Base-by-base conservation (phyloP, 345 rosid species). In the Sonneratia alba region DNA sequence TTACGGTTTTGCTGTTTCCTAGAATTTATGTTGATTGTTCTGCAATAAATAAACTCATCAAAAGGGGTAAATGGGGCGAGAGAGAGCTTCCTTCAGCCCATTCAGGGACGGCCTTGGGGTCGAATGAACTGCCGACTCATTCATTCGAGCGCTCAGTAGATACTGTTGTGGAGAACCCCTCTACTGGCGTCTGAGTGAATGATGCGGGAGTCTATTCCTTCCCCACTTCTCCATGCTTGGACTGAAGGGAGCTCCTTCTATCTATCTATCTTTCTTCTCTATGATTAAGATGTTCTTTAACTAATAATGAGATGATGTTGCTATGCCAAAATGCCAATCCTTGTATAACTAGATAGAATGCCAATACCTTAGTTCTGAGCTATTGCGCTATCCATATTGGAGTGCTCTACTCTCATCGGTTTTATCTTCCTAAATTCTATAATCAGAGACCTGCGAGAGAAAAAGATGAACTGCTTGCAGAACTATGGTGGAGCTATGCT, bases 161-260 rank as follows among this genome's bases (percentile, higher is more conserved):
- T 71, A 37, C 47, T 53, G 0, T 2, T 64, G 7, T 36, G 13
- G 12, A 13, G 57, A 53, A 62, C 72, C 45, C 48, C 43, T 74
- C 84, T 87, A 75, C 83, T 66, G 68, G 87, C 84, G 96, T 70
- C 81, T 90, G 96, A 82, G 83, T 92, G 98, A 92, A 92, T 92
- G 98, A 92, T 85, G 92, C 96, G 98, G 98, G 96, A 92, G 98
- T 87, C 84, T 76, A 71, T 86, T 81, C 85, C 71, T 74, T 79
- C 88, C 79, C 81, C 81, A 83, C 79, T 81, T 83, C 80, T 86
- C 94, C 82, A 77, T 87, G 97, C 84, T 92, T 92, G 97, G 97
- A 92, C 97, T 92, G 97, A 92, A 92, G 97, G 97, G 97, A 92
- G 93, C 97, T 92, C 97, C 97, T 87, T 88, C 88, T 27, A 27